Evolutionary conservation across 768 basidiomycete species (phyloP), one percentile per base, ranked within the genome.

Genomic region (Lentinula edodes): DNA sequence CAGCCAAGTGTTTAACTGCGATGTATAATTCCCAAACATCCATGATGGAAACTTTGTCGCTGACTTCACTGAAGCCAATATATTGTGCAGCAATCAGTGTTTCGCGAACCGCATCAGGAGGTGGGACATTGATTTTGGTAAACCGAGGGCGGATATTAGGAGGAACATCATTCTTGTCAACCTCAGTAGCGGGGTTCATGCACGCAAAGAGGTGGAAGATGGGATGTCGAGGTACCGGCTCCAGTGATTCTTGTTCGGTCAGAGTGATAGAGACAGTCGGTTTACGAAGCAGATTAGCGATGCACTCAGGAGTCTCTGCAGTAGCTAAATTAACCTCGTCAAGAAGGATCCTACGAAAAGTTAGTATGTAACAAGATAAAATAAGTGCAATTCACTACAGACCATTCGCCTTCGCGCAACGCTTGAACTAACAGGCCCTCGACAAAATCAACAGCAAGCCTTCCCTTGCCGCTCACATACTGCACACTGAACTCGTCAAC

Each of bases 161-260:
- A 15, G 94, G 93, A 0, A 99, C 86, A 68, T 98, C 96, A 68
- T 95, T 97, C 78, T 98, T 99, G 38, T 97, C 97, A 13, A 98
- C 91, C 67, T 99, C 97, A 4, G 95, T 99, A 0, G 97, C 97
- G 5, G 97, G 97, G 70, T 99, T 99, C 97, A 99, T 99, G 72
- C 97, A 99, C 4, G 95, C 95, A 68, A 98, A 98, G 5, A 98
- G 80, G 18, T 95, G 90, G 77, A 99, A 99, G 67, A 96, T 89
- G 16, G 93, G 87, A 71, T 99, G 97, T 0, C 97, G 89, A 52
- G 89, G 88, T 34, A 98, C 82, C 1, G 91, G 90, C 66, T 95
- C 92, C 58, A 98, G 74, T 9, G 93, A 89, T 0, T 95, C 96
- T 70, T 95, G 87, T 70, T 98, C 97, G 0, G 94, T 94, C 61